A percentile compares a stretch with the other conserved stretches of the same genome.
Evolutionary conservation across 371 early-diverging fungal species (phyloP).

Genomic region (Syncephalastrum contaminatum): DNA sequence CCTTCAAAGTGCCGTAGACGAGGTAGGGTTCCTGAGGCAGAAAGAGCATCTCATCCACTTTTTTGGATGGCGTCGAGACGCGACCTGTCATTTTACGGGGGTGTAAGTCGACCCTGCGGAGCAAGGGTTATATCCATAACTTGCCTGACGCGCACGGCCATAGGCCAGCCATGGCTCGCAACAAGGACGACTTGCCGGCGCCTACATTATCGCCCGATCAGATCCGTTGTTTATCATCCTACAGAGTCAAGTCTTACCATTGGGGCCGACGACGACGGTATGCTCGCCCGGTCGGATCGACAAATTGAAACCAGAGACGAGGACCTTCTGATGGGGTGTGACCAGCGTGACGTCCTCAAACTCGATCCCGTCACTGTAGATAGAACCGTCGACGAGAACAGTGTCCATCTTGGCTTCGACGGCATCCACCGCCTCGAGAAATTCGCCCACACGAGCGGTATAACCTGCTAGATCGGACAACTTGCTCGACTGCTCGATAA

Average conservation of each 20-base stretch:
- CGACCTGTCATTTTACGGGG: neutral
- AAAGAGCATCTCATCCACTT: conserved; percentile 48
- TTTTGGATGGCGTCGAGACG: neutral
- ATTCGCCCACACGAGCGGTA: conserved; percentile 81
- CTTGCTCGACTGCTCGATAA: conserved; percentile 67
- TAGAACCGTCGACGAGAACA: conserved; percentile 42
- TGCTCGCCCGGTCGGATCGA: conserved; percentile 51
- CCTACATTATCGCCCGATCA: conserved; percentile 18
- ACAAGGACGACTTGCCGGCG: conserved; percentile 65
- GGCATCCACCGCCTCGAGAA: conserved; percentile 69
- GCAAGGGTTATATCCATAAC: neutral
- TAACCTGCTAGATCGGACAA: conserved; percentile 83
- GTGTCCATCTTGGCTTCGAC: conserved; percentile 45
- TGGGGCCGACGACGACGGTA: conserved; percentile 70
- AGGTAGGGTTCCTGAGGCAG: conserved; percentile 73
- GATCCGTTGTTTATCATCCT: conserved; percentile 2
- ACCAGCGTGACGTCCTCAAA: conserved; percentile 36
- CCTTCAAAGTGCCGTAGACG: conserved; percentile 66
- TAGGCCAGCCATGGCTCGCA: conserved; percentile 72
- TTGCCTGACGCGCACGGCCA: conserved; percentile 64
- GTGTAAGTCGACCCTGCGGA: neutral
- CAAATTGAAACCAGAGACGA: conserved; percentile 51
- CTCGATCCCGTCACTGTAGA: conserved; percentile 21
- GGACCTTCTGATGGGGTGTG: conserved; percentile 29
- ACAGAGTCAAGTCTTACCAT: conserved; percentile 39